Conservation (phyloP, 75 land plant genomes). For the Picea glauca region DNA sequence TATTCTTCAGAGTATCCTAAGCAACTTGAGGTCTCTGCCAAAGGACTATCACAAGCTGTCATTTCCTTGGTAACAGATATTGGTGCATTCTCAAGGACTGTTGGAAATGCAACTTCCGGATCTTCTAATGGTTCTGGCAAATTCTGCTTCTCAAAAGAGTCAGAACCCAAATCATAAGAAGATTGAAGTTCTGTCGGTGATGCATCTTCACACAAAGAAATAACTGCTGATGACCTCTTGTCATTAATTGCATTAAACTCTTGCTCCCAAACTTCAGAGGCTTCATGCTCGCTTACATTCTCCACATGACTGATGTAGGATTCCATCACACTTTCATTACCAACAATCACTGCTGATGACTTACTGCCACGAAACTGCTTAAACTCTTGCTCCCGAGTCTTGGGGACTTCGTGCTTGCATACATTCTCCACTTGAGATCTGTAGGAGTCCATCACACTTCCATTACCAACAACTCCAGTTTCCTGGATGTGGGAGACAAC, state of each 20-base stretch:
- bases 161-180: not conserved
- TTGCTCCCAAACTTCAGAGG: not conserved
- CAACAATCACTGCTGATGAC: not conserved
- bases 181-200: not conserved
- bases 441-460: constrained; percentile 1
- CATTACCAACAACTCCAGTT: not conserved
- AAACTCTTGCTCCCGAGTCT: not conserved
- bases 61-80: not conserved
- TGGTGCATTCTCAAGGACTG: not conserved
- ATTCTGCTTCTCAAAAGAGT: constrained; percentile 2
- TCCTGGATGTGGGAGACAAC: not conserved
- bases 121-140: not conserved
- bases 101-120: not conserved
- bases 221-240: not conserved
- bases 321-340: not conserved
- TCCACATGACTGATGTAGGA: not conserved
- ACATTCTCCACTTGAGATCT: not conserved
- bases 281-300: not conserved
- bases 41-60: not conserved
- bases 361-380: not conserved
- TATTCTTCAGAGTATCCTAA: not conserved
- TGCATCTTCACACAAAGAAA: not conserved
- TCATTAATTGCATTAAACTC: not conserved
- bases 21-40: not conserved
- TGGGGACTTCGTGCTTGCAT: not conserved